These are phyloP conservation scores for Trichoderma sp. DNA, from an alignment of 2,329 filamentous ascomycete genomes.

Conservation along the genomic window DNA sequence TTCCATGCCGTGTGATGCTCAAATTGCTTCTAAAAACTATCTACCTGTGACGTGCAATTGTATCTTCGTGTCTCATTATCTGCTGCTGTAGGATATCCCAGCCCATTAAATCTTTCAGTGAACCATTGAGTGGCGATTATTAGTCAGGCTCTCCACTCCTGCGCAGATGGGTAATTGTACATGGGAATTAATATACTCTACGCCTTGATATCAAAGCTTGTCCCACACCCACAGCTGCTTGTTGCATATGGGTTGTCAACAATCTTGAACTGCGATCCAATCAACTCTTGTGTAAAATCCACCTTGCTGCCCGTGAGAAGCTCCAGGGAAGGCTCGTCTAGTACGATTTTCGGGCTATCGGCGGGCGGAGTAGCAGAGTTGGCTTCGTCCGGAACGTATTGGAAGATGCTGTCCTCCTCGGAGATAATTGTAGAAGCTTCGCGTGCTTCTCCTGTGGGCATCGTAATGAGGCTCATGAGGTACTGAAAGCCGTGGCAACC, in stretches of 20 bases:
- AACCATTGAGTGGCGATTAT: not conserved
- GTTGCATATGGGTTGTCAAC: constrained; percentile 87
- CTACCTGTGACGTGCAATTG: not conserved
- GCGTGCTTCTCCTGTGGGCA: constrained; percentile 44
- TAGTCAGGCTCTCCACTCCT: not conserved
- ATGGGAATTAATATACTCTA: constrained; percentile 29
- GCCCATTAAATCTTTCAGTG: not conserved
- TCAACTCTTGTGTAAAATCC: constrained; percentile 94
- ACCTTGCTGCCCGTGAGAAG: constrained; percentile 90
- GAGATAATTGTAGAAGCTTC: constrained; percentile 41
- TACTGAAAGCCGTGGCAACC: constrained; percentile 99
- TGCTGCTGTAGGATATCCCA: not conserved
- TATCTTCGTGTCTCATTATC: not conserved
- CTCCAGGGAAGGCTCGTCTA: constrained; percentile 85
- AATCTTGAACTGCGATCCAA: constrained; percentile 87
- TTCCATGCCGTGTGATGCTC: constrained; percentile 29
- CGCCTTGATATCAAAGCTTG: constrained; percentile 90
- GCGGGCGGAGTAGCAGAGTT: constrained; percentile 30
- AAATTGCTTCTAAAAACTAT: not conserved
- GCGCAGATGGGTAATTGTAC: not conserved
- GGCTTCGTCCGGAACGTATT: constrained; percentile 57
- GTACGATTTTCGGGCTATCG: constrained; percentile 70
- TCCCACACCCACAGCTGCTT: constrained; percentile 95
- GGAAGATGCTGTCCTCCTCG: constrained; percentile 87
- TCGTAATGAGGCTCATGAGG: constrained; percentile 77